Evolutionary conservation across 495 filamentous ascomycete species (phyloP).

Genomic region (Entonaema liquescens): DNA sequence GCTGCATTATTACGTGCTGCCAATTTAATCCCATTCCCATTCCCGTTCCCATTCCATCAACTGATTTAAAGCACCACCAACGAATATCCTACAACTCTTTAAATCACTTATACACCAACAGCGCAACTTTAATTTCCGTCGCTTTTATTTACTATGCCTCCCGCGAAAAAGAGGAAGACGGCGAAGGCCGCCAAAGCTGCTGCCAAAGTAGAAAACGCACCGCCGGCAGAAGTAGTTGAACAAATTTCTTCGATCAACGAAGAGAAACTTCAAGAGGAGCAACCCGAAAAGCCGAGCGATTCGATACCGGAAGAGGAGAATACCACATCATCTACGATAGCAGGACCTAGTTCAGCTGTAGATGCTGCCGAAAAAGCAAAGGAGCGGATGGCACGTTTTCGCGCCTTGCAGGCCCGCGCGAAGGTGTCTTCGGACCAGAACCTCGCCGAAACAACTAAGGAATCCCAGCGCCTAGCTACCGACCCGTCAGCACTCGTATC

Average conservation of each 20-base stretch:
- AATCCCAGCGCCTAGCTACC: slow-evolving; percentile 79
- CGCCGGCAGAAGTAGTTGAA: slow-evolving; percentile 26
- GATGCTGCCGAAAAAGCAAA: slow-evolving; percentile 59
- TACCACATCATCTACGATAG: slow-evolving; percentile 15
- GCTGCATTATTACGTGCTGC: slow-evolving; percentile 9
- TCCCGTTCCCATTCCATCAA: neutral
- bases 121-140: neutral
- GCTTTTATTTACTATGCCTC: slow-evolving; percentile 47
- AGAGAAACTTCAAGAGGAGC: slow-evolving; percentile 23
- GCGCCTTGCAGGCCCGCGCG: slow-evolving; percentile 84
- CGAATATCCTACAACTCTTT: neutral
- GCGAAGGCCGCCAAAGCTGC: slow-evolving; percentile 35
- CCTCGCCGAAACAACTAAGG: slow-evolving; percentile 81
- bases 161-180: slow-evolving; percentile 61
- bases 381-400: slow-evolving; percentile 76
- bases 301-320: slow-evolving; percentile 15
- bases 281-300: slow-evolving; percentile 23
- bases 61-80: neutral
- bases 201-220: slow-evolving; percentile 7
- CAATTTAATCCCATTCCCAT: slow-evolving; percentile 3
- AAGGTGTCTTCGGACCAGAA: slow-evolving; percentile 81
- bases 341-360: slow-evolving; percentile 24
- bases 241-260: slow-evolving; percentile 19
- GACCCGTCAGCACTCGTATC: slow-evolving; percentile 77
- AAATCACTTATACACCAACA: neutral